A percentile compares a stretch with the other conserved stretches of the same genome.
Conservation (phyloP, 176 grass and related monocot species). For the Cymbopogon citratus region DNA sequence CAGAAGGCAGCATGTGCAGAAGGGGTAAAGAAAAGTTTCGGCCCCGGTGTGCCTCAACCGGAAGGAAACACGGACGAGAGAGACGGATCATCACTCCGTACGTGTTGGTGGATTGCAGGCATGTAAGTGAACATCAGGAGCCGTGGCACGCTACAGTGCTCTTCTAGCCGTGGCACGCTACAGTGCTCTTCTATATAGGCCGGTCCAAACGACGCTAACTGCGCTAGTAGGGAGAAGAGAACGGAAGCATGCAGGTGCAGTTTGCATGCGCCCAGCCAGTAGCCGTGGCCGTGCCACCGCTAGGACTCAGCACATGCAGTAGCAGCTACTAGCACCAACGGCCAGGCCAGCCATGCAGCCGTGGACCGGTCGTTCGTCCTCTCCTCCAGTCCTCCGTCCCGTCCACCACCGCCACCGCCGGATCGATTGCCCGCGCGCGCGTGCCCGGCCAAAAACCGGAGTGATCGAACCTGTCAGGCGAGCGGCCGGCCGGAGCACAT, state of each 20-base stretch:
- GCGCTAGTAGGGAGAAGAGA: no score
- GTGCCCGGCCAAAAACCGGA: neutral
- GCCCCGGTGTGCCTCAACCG: neutral
- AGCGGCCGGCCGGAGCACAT: neutral
- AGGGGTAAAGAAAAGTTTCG: neutral
- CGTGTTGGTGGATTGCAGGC: neutral
- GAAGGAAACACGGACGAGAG: neutral
- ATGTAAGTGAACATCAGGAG: neutral
- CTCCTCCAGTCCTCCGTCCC: no score
- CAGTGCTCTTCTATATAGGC: neutral
- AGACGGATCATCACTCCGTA: no score
- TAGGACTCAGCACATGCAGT: neutral
- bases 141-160: neutral
- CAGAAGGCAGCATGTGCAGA: neutral
- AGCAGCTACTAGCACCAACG: neutral
- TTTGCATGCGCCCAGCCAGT: neutral
- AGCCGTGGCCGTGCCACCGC: neutral
- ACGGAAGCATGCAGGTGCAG: no score
- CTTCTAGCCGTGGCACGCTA: no score
- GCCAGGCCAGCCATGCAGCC: neutral
- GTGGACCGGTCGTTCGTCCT: slow-evolving; percentile 1
- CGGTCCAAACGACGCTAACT: neutral
- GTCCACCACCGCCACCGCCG: neutral
- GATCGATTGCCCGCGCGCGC: neutral
- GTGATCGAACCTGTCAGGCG: neutral